These are phyloP conservation scores for Kodamaea hsintzibuensis DNA, from an alignment of 805 yeast species.

Conservation along the genomic window DNA sequence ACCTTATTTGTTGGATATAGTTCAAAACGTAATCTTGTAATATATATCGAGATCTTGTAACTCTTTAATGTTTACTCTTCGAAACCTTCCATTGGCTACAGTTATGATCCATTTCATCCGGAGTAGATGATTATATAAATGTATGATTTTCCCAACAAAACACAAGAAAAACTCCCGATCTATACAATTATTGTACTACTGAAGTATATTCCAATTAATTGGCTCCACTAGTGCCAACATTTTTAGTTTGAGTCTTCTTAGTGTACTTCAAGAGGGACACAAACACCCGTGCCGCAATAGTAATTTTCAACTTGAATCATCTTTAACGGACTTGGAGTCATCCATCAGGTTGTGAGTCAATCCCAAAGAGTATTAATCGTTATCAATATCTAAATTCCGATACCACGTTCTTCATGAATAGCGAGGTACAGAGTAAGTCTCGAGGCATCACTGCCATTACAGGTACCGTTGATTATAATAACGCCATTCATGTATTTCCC, in stretches of 20 bases:
- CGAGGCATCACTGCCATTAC: constrained; percentile 57
- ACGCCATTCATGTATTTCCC: constrained; percentile 55
- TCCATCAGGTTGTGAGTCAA: neutral
- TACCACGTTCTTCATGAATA: constrained; percentile 1
- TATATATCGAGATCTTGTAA: no score
- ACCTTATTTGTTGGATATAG: no score
- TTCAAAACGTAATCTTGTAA: no score
- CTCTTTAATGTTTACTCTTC: neutral
- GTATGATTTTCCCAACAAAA: neutral
- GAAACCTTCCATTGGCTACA: neutral
- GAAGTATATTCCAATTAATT: neutral
- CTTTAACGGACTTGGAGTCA: no score
- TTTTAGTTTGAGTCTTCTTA: no score
- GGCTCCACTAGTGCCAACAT: neutral
- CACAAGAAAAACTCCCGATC: neutral
- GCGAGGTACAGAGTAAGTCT: neutral
- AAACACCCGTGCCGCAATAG: no score
- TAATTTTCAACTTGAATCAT: no score
- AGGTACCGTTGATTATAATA: constrained; percentile 47
- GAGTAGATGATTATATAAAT: neutral
- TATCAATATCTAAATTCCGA: neutral
- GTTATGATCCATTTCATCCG: neutral
- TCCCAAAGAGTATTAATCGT: neutral
- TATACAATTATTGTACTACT: neutral
- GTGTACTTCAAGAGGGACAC: no score